These are phyloP conservation scores for Westerdykella sp. DNA, from an alignment of 2,329 filamentous ascomycete species.

Conservation along the genomic window DNA sequence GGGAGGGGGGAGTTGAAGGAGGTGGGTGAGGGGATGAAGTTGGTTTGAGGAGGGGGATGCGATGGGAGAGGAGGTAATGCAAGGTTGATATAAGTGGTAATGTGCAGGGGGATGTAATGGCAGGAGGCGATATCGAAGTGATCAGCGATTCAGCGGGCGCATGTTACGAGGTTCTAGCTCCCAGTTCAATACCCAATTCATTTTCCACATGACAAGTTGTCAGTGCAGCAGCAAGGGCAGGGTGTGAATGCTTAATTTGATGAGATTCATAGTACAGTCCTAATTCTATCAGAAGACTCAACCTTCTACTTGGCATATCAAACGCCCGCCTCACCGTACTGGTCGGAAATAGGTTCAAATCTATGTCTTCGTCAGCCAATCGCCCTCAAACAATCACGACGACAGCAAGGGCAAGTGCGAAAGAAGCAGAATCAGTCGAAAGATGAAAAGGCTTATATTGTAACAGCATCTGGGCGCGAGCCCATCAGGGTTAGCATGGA, in stretches of 20 bases:
- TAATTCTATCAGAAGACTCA: too few relatives aligned
- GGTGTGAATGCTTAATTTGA: too few relatives aligned
- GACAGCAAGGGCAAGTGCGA: not conserved
- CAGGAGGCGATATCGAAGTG: not conserved
- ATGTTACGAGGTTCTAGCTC: not conserved
- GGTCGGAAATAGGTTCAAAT: too few relatives aligned
- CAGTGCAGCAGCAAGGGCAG: too few relatives aligned
- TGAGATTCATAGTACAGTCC: too few relatives aligned
- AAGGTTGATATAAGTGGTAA: conserved; percentile 1
- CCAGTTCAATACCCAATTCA: too few relatives aligned
- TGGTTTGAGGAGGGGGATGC: conserved; percentile 13
- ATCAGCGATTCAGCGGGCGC: too few relatives aligned
- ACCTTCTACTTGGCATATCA: too few relatives aligned
- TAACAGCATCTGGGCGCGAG: conserved; percentile 27
- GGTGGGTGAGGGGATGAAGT: conserved; percentile 38
- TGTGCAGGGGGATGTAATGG: conserved; percentile 1
- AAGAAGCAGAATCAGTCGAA: conserved; percentile 27
- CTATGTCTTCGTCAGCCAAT: not conserved
- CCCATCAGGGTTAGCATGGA: conserved; percentile 37
- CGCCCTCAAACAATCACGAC: not conserved
- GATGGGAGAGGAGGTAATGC: not conserved
- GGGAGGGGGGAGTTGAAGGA: conserved; percentile 51
- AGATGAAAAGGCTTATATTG: conserved; percentile 37
- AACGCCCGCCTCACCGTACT: too few relatives aligned
- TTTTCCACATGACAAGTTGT: too few relatives aligned